A percentile compares a stretch with the other conserved stretches of the same genome.
phyloP scores from a whole-genome alignment of 306 rosid genomes.

The Cicer pinnatifidum region DNA sequence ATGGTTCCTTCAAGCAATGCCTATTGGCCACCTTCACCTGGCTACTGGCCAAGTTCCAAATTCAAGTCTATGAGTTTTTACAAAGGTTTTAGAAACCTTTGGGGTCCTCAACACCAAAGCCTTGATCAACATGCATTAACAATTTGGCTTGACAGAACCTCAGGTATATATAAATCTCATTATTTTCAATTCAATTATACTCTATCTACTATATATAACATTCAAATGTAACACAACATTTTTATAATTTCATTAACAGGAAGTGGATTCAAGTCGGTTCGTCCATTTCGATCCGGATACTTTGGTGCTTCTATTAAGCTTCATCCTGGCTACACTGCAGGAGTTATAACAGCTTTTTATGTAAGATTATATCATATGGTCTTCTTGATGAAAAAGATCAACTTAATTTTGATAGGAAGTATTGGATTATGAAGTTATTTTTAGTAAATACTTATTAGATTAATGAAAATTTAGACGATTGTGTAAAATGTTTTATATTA shows the following conservation, averaged over 20 bases:
- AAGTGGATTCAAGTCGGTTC: slow-evolving; percentile 89
- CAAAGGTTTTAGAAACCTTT: slow-evolving; percentile 71
- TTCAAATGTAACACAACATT: slow-evolving; percentile 13
- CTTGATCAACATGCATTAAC: slow-evolving; percentile 64
- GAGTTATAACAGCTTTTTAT: slow-evolving; percentile 94
- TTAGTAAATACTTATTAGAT: no score
- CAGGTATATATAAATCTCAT: slow-evolving; percentile 59
- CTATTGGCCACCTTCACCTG: slow-evolving; percentile 86
- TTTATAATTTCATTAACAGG: slow-evolving; percentile 54
- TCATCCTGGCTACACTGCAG: slow-evolving; percentile 95
- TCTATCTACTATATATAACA: background rate
- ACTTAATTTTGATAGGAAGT: background rate
- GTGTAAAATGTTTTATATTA: no score
- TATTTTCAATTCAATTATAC: slow-evolving; percentile 1
- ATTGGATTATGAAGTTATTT: no score
- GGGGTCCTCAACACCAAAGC: slow-evolving; percentile 91
- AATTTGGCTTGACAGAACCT: slow-evolving; percentile 86
- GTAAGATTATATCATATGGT: slow-evolving; percentile 65
- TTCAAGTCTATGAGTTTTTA: slow-evolving; percentile 69
- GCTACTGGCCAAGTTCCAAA: slow-evolving; percentile 87
- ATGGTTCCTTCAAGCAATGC: slow-evolving; percentile 61
- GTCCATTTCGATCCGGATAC: slow-evolving; percentile 93
- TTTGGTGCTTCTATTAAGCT: slow-evolving; percentile 88
- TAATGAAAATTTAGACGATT: no score
- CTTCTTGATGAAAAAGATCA: background rate